These are phyloP conservation scores for Microdochium trichocladiopsis DNA, from an alignment of 2,329 filamentous ascomycete species.

Conservation along the genomic window DNA sequence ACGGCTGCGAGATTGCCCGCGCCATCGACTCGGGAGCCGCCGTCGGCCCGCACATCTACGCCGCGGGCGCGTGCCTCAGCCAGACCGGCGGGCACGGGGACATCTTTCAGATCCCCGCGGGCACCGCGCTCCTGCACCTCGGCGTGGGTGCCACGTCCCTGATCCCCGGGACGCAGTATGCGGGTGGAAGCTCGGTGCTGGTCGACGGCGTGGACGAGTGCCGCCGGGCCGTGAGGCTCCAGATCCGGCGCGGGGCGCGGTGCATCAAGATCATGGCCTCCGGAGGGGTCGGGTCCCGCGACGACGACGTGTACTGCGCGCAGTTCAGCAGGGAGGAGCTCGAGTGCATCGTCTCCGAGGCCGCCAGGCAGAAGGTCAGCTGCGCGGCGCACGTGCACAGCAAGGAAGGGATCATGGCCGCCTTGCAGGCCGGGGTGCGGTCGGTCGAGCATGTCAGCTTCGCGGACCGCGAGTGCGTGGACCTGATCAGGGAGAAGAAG, in stretches of 20 bases:
- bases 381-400: slow-evolving; percentile 33
- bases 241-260: slow-evolving; percentile 30
- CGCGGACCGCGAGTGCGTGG: slow-evolving; percentile 30
- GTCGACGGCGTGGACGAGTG: slow-evolving; percentile 33
- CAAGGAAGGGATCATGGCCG: slow-evolving; percentile 30
- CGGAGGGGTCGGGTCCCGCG: slow-evolving; percentile 29
- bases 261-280: slow-evolving; percentile 33
- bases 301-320: slow-evolving; percentile 28
- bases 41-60: slow-evolving; percentile 24
- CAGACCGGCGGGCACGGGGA: slow-evolving; percentile 28
- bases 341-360: slow-evolving; percentile 27
- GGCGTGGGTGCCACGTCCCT: slow-evolving; percentile 18
- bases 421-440: slow-evolving; percentile 26
- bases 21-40: slow-evolving; percentile 12
- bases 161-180: slow-evolving; percentile 22
- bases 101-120: slow-evolving; percentile 23
- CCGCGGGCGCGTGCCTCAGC: slow-evolving; percentile 22
- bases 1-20: slow-evolving; percentile 21
- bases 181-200: slow-evolving; percentile 15
- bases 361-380: slow-evolving; percentile 23
- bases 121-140: slow-evolving; percentile 23
- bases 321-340: slow-evolving; percentile 33
- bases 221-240: slow-evolving; percentile 27
- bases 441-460: slow-evolving; percentile 33
- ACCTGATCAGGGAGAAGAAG: slow-evolving; percentile 27